A percentile compares a stretch with the other conserved stretches of the same genome.
Evolutionary conservation across 805 yeast species (phyloP).

Genomic region (Zygosaccharomyces pseudorouxii): DNA sequence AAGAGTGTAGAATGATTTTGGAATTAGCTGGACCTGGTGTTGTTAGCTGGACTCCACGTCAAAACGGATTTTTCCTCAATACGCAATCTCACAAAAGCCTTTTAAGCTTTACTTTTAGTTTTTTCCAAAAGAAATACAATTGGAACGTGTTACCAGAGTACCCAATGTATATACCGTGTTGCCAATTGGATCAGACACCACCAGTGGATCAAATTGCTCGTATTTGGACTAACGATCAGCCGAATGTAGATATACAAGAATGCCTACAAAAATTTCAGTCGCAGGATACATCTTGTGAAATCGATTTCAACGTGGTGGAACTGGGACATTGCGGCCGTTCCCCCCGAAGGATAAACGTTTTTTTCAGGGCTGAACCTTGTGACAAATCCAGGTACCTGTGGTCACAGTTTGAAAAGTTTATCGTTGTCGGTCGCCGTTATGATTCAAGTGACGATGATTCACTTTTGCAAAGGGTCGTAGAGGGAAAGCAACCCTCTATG

Average conservation of each 20-base stretch:
- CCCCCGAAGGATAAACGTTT: background rate
- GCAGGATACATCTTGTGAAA: conserved; percentile 5
- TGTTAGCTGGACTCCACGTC: conserved; percentile 16
- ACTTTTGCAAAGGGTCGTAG: background rate
- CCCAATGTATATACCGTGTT: conserved; percentile 21
- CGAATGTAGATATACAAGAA: background rate
- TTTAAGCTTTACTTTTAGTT: conserved; percentile 8
- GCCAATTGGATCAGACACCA: conserved; percentile 8
- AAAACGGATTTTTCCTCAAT: conserved; percentile 19
- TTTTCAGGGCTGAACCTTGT: conserved; percentile 11
- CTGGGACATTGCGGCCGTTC: conserved; percentile 3
- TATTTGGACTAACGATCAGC: conserved; percentile 14
- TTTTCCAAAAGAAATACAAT: conserved; percentile 8
- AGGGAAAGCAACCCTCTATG: conserved; percentile 2
- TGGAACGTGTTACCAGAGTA: conserved; percentile 15
- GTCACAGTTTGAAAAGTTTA: conserved; percentile 1
- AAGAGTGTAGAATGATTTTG: conserved; percentile 8
- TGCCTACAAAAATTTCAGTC: conserved; percentile 8
- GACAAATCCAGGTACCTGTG: conserved; percentile 9
- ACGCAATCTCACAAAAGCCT: conserved; percentile 15
- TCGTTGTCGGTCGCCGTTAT: conserved; percentile 2
- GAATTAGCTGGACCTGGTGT: background rate
- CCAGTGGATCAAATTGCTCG: conserved; percentile 13
- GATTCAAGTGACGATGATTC: background rate
- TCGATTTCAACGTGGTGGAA: conserved; percentile 10